Percentiles rank a stretch among this genome's conserved stretches.
phyloP scores from a whole-genome alignment of 2,329 filamentous ascomycete species.

The Elsinoe perseae region DNA sequence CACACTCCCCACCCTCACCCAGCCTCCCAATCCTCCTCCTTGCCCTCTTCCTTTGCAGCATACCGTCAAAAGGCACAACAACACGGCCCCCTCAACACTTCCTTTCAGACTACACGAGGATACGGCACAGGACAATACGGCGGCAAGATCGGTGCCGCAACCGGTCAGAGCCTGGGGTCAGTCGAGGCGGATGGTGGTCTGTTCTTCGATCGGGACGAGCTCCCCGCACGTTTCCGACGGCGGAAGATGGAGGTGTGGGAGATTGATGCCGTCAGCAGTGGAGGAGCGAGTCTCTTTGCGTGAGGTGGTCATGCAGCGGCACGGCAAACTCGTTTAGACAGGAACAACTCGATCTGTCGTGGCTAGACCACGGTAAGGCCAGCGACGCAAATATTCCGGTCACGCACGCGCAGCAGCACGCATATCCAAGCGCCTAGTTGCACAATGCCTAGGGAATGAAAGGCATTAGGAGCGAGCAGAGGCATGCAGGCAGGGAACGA shows the following conservation, averaged over 20 bases:
- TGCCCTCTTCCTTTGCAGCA: constrained; percentile 63
- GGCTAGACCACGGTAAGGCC: too few species aligned
- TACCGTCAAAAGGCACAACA: constrained; percentile 74
- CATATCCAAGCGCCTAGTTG: too few species aligned
- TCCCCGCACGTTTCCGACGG: constrained; percentile 75
- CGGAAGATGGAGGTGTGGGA: constrained; percentile 67
- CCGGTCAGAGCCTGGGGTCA: constrained; percentile 65
- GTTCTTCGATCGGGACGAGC: constrained; percentile 82
- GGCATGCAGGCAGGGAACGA: not conserved
- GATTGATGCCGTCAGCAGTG: constrained; percentile 93
- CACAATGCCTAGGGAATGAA: too few species aligned
- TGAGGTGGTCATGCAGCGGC: constrained; percentile 26
- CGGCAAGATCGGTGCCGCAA: constrained; percentile 48
- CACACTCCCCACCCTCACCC: constrained; percentile 68
- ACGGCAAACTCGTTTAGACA: too few species aligned
- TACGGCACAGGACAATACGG: constrained; percentile 25
- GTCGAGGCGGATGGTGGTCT: constrained; percentile 63
- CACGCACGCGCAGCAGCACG: too few species aligned
- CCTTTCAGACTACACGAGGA: constrained; percentile 18
- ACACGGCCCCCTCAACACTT: constrained; percentile 57
- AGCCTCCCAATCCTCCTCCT: constrained; percentile 56
- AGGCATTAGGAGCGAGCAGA: not conserved
- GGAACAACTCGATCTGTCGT: too few species aligned
- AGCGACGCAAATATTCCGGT: too few species aligned
- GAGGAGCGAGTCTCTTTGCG: constrained; percentile 63